Conservation (phyloP, 306 rosid species). For the Vigna nakashimae region DNA sequence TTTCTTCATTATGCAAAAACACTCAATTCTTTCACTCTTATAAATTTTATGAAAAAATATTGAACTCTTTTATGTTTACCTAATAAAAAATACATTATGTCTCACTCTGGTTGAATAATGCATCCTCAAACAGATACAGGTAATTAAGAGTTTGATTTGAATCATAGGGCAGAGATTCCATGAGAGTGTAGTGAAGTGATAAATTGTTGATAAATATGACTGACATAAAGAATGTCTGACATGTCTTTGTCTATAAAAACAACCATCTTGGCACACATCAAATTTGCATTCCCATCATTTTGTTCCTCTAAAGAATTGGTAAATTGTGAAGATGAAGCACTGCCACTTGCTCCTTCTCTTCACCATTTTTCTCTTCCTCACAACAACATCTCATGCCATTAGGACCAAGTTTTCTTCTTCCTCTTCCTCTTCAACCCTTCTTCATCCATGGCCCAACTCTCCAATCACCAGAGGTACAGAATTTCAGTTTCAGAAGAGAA, state of each 20-base stretch:
- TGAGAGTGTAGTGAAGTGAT: background rate
- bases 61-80: too few species aligned
- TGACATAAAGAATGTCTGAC: constrained; percentile 13
- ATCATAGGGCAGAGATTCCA: too few species aligned
- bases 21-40: too few species aligned
- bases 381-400: constrained; percentile 45
- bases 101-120: background rate
- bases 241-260: constrained; percentile 35
- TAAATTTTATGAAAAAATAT: too few species aligned
- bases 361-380: constrained; percentile 48
- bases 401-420: constrained; percentile 45
- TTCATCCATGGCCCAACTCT: constrained; percentile 40
- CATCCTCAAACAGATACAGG: background rate
- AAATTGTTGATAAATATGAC: constrained; percentile 5
- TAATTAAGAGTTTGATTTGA: constrained; percentile 19
- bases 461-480: constrained; percentile 40
- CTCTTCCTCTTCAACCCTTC: constrained; percentile 42
- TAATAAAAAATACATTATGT: too few species aligned
- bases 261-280: constrained; percentile 36
- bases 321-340: constrained; percentile 55
- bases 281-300: constrained; percentile 35
- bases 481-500: constrained; percentile 66
- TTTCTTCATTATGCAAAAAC: too few species aligned
- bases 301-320: constrained; percentile 26
- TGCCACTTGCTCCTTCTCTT: constrained; percentile 50